Evolutionary conservation across 208 protist genomes (phyloP), one percentile per base, ranked within the genome.

Genomic region (Crithidia expoeki): DNA sequence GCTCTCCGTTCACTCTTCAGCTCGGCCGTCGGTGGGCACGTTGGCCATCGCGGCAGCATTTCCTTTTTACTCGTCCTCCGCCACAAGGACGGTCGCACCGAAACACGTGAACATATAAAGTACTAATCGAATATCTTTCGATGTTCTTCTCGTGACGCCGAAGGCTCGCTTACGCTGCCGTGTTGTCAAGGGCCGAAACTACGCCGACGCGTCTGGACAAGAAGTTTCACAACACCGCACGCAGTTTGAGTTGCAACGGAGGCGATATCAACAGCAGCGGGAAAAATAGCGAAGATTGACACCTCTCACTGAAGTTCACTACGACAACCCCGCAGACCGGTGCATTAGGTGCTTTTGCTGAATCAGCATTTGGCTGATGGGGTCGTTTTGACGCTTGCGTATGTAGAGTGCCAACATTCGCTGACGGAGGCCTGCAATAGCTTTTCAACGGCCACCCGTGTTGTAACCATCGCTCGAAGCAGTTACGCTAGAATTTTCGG

Each of bases 231-330:
- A 23, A 21, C 30, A 40, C 7, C 19, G 44, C 28, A 19, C 4
- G n/a, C 33, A 28, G 16, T 4, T 2, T 30, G 3, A 33, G 33
- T 11, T 2, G 5, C 3, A 44, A 19, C 25, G 27, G 28, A 30
- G 28, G 4, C 19, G n/a, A 28, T 34, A 44, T 28, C 53, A 59
- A 23, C 53, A 59, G 53, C 53, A 46, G 53, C 53, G 44, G 53
- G n/a, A 40, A 28, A 9, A 57, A 30, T 17, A 21, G 9, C 33
- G 25, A 28, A 9, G 38, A 30, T 17, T 38, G 9, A 5, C 25
- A 21, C 12, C 25, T 5, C 14, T 53, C 49, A 2, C 7, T 30
- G 7, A 30, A 30, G 49, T 53, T 23, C 23, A 6, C 23, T 3
- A 53, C 49, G 21, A 23, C 21, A 6, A 30, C 49, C 2, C 49